phyloP scores from a whole-genome alignment of 2,329 filamentous ascomycete genomes.

The Huntiella savannae region DNA sequence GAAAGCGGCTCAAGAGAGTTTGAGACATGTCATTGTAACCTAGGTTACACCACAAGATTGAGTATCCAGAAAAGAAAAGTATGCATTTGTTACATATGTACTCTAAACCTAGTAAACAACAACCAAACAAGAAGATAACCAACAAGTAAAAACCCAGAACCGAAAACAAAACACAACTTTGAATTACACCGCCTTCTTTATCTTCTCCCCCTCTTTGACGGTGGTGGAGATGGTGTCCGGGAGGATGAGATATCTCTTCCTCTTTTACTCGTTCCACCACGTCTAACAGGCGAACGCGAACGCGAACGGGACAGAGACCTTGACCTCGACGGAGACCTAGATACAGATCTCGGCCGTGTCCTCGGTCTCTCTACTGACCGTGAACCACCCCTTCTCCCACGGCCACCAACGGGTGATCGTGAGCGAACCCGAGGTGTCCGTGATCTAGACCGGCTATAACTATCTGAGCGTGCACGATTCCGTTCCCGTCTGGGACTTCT shows the following conservation, averaged over 20 bases:
- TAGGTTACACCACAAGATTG: background rate
- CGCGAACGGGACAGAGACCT: conserved; percentile 11
- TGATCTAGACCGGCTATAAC: conserved; percentile 11
- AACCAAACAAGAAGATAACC: conserved; percentile 1
- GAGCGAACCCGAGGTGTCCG: background rate
- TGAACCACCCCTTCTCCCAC: background rate
- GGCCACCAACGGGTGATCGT: background rate
- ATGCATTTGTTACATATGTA: background rate
- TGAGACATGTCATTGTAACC: no score
- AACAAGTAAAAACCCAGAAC: conserved; percentile 2
- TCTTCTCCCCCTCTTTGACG: conserved; percentile 11
- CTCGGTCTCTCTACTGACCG: no score
- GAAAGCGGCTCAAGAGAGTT: no score
- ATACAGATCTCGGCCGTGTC: background rate
- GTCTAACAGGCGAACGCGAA: conserved; percentile 6
- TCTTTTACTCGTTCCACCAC: conserved; percentile 1
- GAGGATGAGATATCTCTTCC: conserved; percentile 10
- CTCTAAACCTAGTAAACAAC: background rate
- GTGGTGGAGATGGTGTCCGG: conserved; percentile 11
- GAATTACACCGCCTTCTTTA: background rate
- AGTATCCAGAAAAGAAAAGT: background rate
- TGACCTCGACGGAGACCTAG: conserved; percentile 5
- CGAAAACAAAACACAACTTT: background rate
- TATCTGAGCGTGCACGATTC: background rate
- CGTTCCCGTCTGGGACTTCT: conserved; percentile 12